Evolutionary conservation across 441 rosid genomes (phyloP), one percentile per base, ranked within the genome.

Genomic region (Theobroma grandiflorum): DNA sequence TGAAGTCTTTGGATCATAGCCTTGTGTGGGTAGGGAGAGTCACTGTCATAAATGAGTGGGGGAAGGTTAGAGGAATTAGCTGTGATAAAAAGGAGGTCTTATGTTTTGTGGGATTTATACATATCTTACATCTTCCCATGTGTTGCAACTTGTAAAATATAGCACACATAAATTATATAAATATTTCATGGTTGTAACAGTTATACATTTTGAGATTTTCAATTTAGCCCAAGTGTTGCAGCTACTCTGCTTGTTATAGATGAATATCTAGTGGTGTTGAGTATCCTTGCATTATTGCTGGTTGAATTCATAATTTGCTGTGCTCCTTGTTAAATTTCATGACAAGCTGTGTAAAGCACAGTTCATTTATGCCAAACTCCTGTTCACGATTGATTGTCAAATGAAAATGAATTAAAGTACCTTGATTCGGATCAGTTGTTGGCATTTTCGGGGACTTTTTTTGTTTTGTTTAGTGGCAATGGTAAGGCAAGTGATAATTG

Each of bases 251-350:
- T 50, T 26, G 22, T 71, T 71, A 33, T 71, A 33, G 75, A 71
- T 49, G 75, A 33, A 71, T 50, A 8, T 16, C 42, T 49, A 71
- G 42, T 71, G 43, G n/a, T 57, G 59, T 71, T 71, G 7, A 15
- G 8, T 1, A 22, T 14, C 42, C 75, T 71, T 71, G 75, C 75
- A 15, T 33, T 35, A n/a, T 37, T 55, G 49, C 76, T 72, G 33
- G 64, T n/a, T 53, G 57, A 76, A 47, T 43, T 78, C 67, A 74
- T 37, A 57, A 49, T 4, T 26, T 68, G 72, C 57, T 18, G 47
- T 50, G 75, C 15, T 55, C 4, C 50, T 63, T 81, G 49, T 55
- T 80, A 70, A 79, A n/a, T 10, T 57, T 42, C 8, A 7, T 45
- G 64, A 64, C 45, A 62, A 61, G 43, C 43, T 53, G 59, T 62